Evolutionary conservation across 176 grass and related monocot genomes (phyloP), one percentile per base, ranked within the genome.

Genomic region (Aegilops tauschii): DNA sequence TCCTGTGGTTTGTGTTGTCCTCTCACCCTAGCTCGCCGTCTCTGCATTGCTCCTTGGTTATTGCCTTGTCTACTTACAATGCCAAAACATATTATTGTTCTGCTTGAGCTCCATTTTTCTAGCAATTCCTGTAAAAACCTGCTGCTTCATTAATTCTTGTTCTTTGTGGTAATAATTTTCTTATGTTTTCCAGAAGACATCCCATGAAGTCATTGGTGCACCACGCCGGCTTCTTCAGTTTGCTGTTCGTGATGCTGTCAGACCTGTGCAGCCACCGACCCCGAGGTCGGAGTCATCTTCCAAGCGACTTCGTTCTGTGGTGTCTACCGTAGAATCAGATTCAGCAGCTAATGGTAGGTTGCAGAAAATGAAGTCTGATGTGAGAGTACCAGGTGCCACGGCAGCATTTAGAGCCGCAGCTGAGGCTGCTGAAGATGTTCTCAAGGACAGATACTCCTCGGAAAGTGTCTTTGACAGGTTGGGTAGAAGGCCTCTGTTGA

Each of bases 201-300:
- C 95, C 3, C 86, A 87, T 12, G 77, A 77, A 59, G 86, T 59
- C 52, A 76, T 90, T 79, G 78, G 34, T 88, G 93, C 97, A 78
- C 90, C 97, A 76, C 86, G 92, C 30, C 90, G 97, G 16, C 97
- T 98, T 88, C 94, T 98, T 82, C 97, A 98, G 80, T 98, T 94
- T 85, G 97, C 97, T 84, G 97, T 98, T 82, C 92, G 97, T 63
- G 97, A 98, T 84, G 97, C 94, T 88, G 93, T 98, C 16, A 96
- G 72, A 87, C 86, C 90, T 71, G 40, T 89, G 76, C 91, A 93
- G 70, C 86, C 90, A 75, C 29, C 81, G 66, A 88, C 30, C 34
- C 25, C 86, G 78, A 89, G 79, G 81, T 85, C 65, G 12, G 93
- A 89, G 80, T 83, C 88, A 77, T 78, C 80, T 90, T 80, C 85